A percentile compares a stretch with the other conserved stretches of the same genome.
These are phyloP conservation scores for Phytophthora aleatoria DNA, from an alignment of 352 stramenopile genomes.

Conservation along the genomic window DNA sequence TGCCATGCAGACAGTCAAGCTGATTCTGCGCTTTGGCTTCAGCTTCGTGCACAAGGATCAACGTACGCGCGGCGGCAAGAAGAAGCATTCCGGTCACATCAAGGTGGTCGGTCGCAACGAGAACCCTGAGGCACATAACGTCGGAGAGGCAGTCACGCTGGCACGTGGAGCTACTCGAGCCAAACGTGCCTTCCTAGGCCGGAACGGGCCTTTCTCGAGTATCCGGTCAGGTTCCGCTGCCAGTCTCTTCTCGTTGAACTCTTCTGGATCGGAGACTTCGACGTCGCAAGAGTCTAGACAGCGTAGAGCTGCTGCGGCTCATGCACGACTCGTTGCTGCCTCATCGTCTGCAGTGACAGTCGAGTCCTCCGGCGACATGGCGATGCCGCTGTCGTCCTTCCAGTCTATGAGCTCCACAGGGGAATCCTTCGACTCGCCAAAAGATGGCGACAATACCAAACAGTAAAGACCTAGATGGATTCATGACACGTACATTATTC, in stretches of 20 bases:
- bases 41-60: slow-evolving; percentile 71
- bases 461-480: slow-evolving; percentile 29
- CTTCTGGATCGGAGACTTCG: slow-evolving; percentile 27
- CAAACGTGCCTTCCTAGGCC: slow-evolving; percentile 65
- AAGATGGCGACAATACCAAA: slow-evolving; percentile 22
- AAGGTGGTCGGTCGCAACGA: slow-evolving; percentile 71
- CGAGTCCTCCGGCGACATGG: slow-evolving; percentile 30
- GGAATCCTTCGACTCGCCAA: slow-evolving; percentile 34
- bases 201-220: slow-evolving; percentile 33
- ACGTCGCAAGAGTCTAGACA: slow-evolving; percentile 22
- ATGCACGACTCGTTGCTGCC: slow-evolving; percentile 28
- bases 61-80: slow-evolving; percentile 37
- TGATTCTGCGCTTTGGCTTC: slow-evolving; percentile 78
- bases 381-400: slow-evolving; percentile 31
- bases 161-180: slow-evolving; percentile 49
- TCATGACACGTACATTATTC: slow-evolving; percentile 28
- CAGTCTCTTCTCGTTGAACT: slow-evolving; percentile 43
- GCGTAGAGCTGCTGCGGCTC: slow-evolving; percentile 22
- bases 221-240: slow-evolving; percentile 30
- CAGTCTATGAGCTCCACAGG: slow-evolving; percentile 31
- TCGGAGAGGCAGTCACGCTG: slow-evolving; percentile 59
- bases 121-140: slow-evolving; percentile 56
- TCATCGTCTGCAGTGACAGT: slow-evolving; percentile 33
- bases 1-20: slow-evolving; percentile 81
- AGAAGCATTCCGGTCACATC: slow-evolving; percentile 50